A percentile compares a stretch with the other conserved stretches of the same genome.
Conservation (phyloP, 345 rosid species). For the Trapa bicornis region DNA sequence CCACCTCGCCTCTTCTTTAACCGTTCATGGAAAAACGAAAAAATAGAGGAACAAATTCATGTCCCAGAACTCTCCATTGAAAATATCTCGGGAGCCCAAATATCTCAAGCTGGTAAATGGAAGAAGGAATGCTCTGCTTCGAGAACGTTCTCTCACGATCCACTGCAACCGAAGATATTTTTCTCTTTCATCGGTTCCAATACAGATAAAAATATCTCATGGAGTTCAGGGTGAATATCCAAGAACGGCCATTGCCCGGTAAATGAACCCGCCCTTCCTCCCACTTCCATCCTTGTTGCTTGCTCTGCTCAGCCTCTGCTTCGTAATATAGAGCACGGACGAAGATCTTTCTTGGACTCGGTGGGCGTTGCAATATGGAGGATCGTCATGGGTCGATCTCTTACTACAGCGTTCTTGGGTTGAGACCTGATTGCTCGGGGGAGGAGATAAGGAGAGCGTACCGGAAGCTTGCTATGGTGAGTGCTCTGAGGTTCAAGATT, state of each 20-base stretch:
- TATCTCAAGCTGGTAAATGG: neutral
- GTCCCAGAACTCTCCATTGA: too few species aligned
- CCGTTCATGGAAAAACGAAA: too few species aligned
- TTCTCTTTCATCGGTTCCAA: neutral
- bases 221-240: neutral
- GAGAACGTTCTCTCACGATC: neutral
- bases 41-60: too few species aligned
- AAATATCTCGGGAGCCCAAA: neutral
- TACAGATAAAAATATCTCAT: neutral
- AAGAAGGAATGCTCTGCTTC: neutral
- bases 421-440: conserved; percentile 21
- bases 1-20: too few species aligned
- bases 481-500: neutral
- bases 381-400: conserved; percentile 9
- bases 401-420: conserved; percentile 38
- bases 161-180: neutral
- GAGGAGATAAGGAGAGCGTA: conserved; percentile 43
- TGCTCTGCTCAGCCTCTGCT: neutral
- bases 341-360: neutral
- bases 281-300: neutral
- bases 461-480: conserved; percentile 54
- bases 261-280: neutral
- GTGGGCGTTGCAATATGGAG: neutral
- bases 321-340: neutral
- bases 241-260: neutral